Base-by-base conservation (phyloP, 2,329 filamentous ascomycete genomes). In the Monascus ruber region DNA sequence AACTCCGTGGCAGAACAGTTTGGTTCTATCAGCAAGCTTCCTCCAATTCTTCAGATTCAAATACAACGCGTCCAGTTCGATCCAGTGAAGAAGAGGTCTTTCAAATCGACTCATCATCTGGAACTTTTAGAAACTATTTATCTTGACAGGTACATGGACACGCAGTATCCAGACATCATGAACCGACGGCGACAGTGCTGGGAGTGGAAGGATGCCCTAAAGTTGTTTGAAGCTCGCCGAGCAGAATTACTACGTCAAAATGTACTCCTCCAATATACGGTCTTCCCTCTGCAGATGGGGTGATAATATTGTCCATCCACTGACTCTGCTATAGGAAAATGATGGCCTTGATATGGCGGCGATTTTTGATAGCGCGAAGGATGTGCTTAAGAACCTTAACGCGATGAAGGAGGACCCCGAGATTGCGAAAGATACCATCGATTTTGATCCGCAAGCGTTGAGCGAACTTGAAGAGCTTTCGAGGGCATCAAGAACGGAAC, bases 11-110 rank as follows among this genome's bases (percentile, higher is more conserved):
- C 77, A 42, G 65, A 72, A 60, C 70, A 75, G 42, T 89, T 81
- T 58, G 79, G 79, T 5, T 81, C 83, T 1, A 84, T 94, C 45
- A 76, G 76, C 45, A 71, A 72, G n/a, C 68, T 88, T 7, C 87
- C 91, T 1, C 87, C 88, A 0, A 76, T 98, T 27, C 68, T 96
- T 11, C 88, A 95, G 52, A 79, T 98, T 34, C 83, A 87, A 47
- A 85, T 98, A 27, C 86, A 94, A 55, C 79, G 91, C 4, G 81
- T 84, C 4, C 79, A 82, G 42, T 85, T 79, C 37, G 80, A 85
- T 47, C 72, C 74, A 5, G 72, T 72, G 33, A 70, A 66, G 40
- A 73, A 72, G 40, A 66, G 68, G 24, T 71, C 76, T 2, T 74
- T 70, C 53, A 94, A 94, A 55, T 86, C 87, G 26, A 78, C 77